These are phyloP conservation scores for Pseudogymnoascus sp. DNA, from an alignment of 2,329 filamentous ascomycete species.

Conservation along the genomic window DNA sequence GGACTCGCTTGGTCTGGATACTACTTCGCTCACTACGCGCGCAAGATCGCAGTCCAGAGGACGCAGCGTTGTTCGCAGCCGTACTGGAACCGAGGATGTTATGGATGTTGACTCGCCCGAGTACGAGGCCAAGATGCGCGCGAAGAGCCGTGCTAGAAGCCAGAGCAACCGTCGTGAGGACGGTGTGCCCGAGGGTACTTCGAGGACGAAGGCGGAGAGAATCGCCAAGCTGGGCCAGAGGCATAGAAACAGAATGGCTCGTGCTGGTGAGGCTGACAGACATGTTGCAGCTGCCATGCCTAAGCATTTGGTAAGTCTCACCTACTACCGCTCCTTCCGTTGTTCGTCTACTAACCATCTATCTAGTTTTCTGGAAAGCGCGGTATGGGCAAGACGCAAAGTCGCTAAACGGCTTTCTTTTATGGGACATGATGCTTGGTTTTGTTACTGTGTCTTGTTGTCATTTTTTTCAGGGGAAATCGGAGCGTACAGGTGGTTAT, in stretches of 20 bases:
- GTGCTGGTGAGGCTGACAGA: conserved; percentile 93
- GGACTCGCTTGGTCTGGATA: conserved; percentile 78
- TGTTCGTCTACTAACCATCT: conserved; percentile 26
- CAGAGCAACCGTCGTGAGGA: conserved; percentile 66
- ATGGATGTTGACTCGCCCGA: conserved; percentile 65
- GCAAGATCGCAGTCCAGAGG: conserved; percentile 65
- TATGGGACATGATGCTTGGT: conserved; percentile 7
- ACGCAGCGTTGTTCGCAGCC: conserved; percentile 57
- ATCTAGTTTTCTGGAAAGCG: conserved; percentile 77
- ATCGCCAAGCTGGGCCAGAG: conserved; percentile 86
- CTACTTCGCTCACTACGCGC: conserved; percentile 63
- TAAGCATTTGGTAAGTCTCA: conserved; percentile 76
- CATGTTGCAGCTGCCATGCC: conserved; percentile 72
- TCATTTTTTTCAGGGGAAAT: conserved; percentile 8
- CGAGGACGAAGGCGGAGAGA: conserved; percentile 72
- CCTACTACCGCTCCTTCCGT: conserved; percentile 6
- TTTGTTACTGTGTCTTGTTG: conserved; percentile 7
- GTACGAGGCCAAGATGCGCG: conserved; percentile 53
- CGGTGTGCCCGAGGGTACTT: conserved; percentile 60
- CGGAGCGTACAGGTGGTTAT: conserved; percentile 2
- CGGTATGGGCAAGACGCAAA: conserved; percentile 79
- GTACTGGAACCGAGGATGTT: conserved; percentile 54
- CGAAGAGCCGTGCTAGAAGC: conserved; percentile 63
- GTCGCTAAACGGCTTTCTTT: conserved; percentile 42
- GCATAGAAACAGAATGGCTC: conserved; percentile 97